Percentiles rank a stretch among this genome's conserved stretches.
Evolutionary conservation across 225 moss, liverwort and hornwort species (phyloP).

Genomic region (Sphagnum tenellum): DNA sequence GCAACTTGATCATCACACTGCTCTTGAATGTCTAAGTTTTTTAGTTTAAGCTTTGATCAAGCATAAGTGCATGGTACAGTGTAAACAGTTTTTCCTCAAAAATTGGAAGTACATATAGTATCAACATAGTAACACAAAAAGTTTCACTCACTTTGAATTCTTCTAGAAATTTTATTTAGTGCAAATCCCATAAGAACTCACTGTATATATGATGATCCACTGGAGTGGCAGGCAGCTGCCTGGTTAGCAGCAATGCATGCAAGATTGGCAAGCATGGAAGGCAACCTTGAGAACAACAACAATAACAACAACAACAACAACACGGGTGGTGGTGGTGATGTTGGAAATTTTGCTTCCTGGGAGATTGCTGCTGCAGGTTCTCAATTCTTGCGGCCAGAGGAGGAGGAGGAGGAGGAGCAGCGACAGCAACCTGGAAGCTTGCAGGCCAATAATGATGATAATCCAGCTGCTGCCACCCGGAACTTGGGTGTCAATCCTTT

Average conservation of each 20-base stretch:
- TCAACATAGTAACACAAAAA: too few species aligned
- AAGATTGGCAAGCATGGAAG: conserved; percentile 9
- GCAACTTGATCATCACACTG: background rate
- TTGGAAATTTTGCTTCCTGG: too few species aligned
- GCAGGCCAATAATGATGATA: conserved; percentile 5
- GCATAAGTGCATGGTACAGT: too few species aligned
- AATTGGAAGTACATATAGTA: too few species aligned
- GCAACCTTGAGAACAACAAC: conserved; percentile 7
- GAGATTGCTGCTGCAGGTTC: too few species aligned
- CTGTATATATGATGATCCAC: too few species aligned
- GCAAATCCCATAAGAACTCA: too few species aligned
- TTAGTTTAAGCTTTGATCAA: too few species aligned
- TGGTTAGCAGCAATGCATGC: conserved; percentile 31
- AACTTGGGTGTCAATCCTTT: conserved; percentile 17
- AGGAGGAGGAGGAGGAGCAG: background rate
- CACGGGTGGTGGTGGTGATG: background rate
- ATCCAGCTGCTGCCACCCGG: conserved; percentile 7
- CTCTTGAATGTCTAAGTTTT: too few species aligned
- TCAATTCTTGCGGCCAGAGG: background rate
- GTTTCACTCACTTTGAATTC: too few species aligned
- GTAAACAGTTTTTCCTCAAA: too few species aligned
- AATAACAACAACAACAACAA: conserved; percentile 7
- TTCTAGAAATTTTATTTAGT: too few species aligned
- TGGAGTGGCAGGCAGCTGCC: conserved; percentile 14
- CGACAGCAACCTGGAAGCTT: background rate